A percentile compares a stretch with the other conserved stretches of the same genome.
These are phyloP conservation scores for Vanrija sp. DNA, from an alignment of 1,284 basidiomycete genomes.

Conservation along the genomic window DNA sequence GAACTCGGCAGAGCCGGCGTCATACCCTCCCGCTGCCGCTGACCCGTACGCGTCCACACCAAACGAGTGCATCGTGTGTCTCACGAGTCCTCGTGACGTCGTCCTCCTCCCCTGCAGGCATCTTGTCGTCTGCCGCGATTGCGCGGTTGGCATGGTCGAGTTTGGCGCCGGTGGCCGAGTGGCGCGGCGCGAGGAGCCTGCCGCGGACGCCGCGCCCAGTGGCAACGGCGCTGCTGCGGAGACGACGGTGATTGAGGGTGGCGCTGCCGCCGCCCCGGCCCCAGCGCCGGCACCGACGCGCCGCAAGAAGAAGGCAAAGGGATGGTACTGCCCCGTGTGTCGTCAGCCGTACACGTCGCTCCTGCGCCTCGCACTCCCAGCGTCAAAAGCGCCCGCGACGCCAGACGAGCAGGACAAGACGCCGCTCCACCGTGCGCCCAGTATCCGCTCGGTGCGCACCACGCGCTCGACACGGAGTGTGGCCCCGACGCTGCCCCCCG, in stretches of 20 bases:
- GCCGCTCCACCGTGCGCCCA: conserved; percentile 24
- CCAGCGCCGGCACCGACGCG: conserved; percentile 49
- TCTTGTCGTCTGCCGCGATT: conserved; percentile 85
- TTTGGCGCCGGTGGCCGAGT: conserved; percentile 85
- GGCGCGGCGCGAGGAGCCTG: conserved; percentile 52
- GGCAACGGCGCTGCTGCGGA: conserved; percentile 19
- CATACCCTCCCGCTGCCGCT: conserved; percentile 53
- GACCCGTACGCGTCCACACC: conserved; percentile 67
- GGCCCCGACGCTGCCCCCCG: conserved; percentile 46
- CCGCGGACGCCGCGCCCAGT: conserved; percentile 13
- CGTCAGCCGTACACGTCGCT: conserved; percentile 86
- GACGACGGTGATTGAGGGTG: conserved; percentile 18
- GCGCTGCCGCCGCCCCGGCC: conserved; percentile 37
- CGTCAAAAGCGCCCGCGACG: conserved; percentile 48
- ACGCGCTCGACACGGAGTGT: conserved; percentile 26
- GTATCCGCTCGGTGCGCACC: conserved; percentile 24
- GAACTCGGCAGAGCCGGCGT: conserved; percentile 49
- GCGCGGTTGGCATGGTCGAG: conserved; percentile 89
- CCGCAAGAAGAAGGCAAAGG: conserved; percentile 83
- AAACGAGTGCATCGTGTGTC: conserved; percentile 81
- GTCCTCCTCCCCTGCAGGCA: conserved; percentile 84
- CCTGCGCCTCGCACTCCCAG: conserved; percentile 70
- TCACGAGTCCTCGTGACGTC: conserved; percentile 79
- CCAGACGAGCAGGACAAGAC: neutral
- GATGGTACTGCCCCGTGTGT: conserved; percentile 91